These are phyloP conservation scores for Ceratocystis alfenasii DNA, from an alignment of 2,329 filamentous ascomycete species.

Conservation along the genomic window DNA sequence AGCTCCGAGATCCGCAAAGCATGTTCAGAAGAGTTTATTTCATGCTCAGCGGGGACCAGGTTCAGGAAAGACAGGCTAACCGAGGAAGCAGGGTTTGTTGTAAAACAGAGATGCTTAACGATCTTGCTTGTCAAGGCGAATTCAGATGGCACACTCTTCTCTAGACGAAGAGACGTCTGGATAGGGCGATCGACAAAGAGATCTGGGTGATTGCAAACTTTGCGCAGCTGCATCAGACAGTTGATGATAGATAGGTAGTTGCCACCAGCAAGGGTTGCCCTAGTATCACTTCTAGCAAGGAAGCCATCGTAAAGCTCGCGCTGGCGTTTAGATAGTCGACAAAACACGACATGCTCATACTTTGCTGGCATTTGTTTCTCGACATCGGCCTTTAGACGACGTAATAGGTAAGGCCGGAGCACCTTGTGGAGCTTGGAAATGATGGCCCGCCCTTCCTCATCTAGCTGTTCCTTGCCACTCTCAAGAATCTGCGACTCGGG, in stretches of 20 bases:
- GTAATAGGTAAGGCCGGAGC: constrained; percentile 77
- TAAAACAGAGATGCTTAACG: constrained; percentile 48
- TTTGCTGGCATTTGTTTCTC: constrained; percentile 99
- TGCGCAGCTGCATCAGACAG: constrained; percentile 91
- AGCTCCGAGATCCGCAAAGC: constrained; percentile 24
- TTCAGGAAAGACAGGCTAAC: constrained; percentile 70
- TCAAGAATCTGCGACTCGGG: constrained; percentile 94
- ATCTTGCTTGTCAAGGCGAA: constrained; percentile 49
- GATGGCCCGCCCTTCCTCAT: constrained; percentile 82
- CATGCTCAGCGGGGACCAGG: constrained; percentile 45
- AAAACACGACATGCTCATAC: constrained; percentile 94
- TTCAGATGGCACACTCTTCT: constrained; percentile 48
- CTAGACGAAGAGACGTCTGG: constrained; percentile 92
- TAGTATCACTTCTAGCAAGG: constrained; percentile 77
- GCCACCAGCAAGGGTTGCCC: constrained; percentile 75
- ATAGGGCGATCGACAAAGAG: constrained; percentile 92
- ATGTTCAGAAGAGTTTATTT: constrained; percentile 42
- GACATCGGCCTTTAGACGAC: constrained; percentile 86
- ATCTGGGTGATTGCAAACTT: constrained; percentile 97
- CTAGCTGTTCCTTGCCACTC: constrained; percentile 84
- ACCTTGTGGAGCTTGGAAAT: constrained; percentile 92
- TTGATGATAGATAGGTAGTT: constrained; percentile 98
- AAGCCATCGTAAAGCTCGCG: constrained; percentile 95
- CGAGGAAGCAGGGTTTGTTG: constrained; percentile 36
- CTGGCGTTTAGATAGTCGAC: constrained; percentile 86